Percentiles rank a stretch among this genome's conserved stretches.
Conservation (phyloP, 1,284 basidiomycete species). For the Ceratobasidium sp. region DNA sequence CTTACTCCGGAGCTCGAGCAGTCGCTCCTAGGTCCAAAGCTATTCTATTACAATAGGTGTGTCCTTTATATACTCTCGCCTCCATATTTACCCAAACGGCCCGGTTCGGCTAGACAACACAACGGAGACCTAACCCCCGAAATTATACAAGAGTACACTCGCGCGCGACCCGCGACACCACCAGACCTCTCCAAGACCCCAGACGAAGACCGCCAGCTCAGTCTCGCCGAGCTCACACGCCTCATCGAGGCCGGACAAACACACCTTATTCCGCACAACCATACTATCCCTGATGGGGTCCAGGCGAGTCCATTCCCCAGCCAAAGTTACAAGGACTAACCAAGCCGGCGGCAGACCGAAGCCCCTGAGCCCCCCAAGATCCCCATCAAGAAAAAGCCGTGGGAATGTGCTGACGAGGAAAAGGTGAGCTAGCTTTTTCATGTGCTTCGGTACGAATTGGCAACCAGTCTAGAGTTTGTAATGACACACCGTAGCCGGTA, state of each 20-base stretch:
- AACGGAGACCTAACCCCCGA: constrained; percentile 9
- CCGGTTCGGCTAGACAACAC: neutral
- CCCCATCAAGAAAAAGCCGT: constrained; percentile 33
- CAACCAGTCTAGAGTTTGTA: neutral
- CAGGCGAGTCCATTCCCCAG: constrained; percentile 9
- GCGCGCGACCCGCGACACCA: neutral
- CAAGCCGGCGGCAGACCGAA: constrained; percentile 1
- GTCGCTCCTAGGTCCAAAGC: constrained; percentile 27
- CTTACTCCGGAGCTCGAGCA: constrained; percentile 13
- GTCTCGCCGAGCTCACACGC: constrained; percentile 36
- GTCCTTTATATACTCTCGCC: neutral
- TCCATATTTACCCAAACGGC: neutral
- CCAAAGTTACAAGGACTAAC: neutral
- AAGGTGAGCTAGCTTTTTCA: neutral
- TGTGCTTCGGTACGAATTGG: neutral
- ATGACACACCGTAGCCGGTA: neutral
- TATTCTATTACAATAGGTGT: constrained; percentile 29
- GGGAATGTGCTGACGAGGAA: constrained; percentile 8
- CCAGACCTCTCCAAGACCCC: neutral
- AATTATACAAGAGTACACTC: constrained; percentile 6
- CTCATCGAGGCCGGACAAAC: constrained; percentile 36
- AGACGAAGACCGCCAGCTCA: constrained; percentile 28
- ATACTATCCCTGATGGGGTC: constrained; percentile 29
- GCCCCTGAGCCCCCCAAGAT: constrained; percentile 18
- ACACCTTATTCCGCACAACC: constrained; percentile 36